Evolutionary conservation across 345 rosid species (phyloP), one percentile per base, ranked within the genome.

Genomic region (Nephelium lappaceum): DNA sequence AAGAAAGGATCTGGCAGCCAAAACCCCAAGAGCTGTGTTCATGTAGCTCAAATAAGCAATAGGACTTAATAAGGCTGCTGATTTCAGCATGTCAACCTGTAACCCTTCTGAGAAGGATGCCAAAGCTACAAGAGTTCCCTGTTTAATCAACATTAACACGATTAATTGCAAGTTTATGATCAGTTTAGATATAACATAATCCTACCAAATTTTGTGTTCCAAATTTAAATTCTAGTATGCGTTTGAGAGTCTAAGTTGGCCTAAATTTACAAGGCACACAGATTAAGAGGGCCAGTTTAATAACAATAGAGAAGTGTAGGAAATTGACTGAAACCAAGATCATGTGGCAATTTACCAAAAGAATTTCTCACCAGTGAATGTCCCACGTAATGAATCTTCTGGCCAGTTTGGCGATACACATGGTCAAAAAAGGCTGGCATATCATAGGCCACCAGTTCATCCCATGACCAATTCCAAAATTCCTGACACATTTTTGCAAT

Each of bases 391-490:
- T 96, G 87, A 57, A 90, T 83, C 88, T 89, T 94, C 85, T 89
- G 91, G 74, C 89, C 91, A 10, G 97, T 89, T 71, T 87, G 82
- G 77, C 10, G 19, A 67, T 85, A 75, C 61, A 96, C 86, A 72
- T 83, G 85, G 45, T 89, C 90, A 81, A 93, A 89, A 84, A 93
- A 65, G 14, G 98, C 94, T 5, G 98, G 98, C 8, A 93, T 80
- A 77, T 96, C 99, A 65, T 43, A 89, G 24, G 76, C 66, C 60
- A 89, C 97, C 6, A 96, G 79, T 70, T 96, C 97, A 82, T 96
- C 99, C 98, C 98, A 94, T 18, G 97, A 87, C 99, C 98, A 94
- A 67, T 94, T 76, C 98, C 99, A 96, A 58, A 85, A 96, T 18
- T 76, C 89, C 98, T 96, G 88, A 39, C 76, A 71, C 2, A 5